Evolutionary conservation across 345 rosid species (phyloP).

Genomic region (Erodium maritimum): DNA sequence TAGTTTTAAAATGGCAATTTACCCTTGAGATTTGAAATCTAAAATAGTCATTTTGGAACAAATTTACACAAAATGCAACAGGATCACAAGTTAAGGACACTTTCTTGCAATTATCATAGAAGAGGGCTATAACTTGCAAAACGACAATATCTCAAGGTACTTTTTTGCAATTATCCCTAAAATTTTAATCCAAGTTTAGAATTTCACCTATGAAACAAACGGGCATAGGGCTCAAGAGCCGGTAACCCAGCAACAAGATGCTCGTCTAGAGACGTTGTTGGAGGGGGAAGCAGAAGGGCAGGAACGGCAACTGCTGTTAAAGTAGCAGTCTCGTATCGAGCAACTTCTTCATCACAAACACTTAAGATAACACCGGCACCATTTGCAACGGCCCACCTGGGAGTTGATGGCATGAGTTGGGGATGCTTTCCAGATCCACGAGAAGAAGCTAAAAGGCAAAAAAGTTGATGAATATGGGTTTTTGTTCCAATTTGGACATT

Average conservation of each 20-base stretch:
- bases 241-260: conserved; percentile 98
- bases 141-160: neutral
- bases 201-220: conserved; percentile 77
- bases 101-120: no score
- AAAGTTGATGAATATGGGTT: no score
- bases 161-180: no score
- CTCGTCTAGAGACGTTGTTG: conserved; percentile 88
- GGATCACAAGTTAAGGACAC: no score
- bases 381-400: conserved; percentile 98
- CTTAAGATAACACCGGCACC: conserved; percentile 97
- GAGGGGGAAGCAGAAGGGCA: conserved; percentile 95
- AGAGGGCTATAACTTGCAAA: no score
- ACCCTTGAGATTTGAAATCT: no score
- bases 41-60: no score
- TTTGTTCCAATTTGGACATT: no score
- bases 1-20: no score
- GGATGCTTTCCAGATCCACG: conserved; percentile 98
- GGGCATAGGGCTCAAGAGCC: conserved; percentile 95
- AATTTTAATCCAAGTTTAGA: conserved; percentile 3
- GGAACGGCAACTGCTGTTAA: conserved; percentile 95
- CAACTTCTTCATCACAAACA: conserved; percentile 95
- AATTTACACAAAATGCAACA: no score
- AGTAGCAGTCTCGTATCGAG: conserved; percentile 88
- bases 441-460: conserved; percentile 42
- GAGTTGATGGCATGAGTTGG: conserved; percentile 83